Conservation (phyloP, 2,329 filamentous ascomycete genomes). For the Aphanoascus verrucosus region DNA sequence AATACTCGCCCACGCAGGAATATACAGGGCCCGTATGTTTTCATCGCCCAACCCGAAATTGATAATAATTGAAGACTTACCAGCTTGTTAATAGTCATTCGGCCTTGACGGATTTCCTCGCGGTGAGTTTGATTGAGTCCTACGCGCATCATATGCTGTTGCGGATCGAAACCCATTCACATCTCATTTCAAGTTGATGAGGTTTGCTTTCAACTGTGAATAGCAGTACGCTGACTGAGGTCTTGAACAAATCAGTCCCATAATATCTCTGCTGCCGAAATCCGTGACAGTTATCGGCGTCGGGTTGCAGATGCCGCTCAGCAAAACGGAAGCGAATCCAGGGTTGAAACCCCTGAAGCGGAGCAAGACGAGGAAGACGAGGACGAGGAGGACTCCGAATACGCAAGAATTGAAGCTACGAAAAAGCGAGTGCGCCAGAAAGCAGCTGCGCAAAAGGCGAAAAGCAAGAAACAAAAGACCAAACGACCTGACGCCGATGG, state of each 20-base stretch:
- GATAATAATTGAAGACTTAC: neutral
- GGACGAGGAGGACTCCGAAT: constrained; percentile 25
- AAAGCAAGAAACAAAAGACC: constrained; percentile 41
- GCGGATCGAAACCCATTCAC: too few relatives aligned
- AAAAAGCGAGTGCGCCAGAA: constrained; percentile 50
- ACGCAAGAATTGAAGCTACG: constrained; percentile 30
- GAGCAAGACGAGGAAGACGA: constrained; percentile 23
- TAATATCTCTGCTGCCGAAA: constrained; percentile 55
- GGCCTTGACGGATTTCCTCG: constrained; percentile 57
- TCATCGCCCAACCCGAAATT: neutral
- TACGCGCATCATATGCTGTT: too few relatives aligned
- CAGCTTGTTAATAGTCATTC: constrained; percentile 41
- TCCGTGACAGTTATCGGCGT: constrained; percentile 48
- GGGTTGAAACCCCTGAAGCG: constrained; percentile 17
- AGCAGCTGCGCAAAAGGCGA: constrained; percentile 32
- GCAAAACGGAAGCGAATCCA: constrained; percentile 24
- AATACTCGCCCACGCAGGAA: constrained; percentile 7
- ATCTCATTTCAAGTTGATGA: too few relatives aligned
- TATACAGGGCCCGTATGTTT: constrained; percentile 34
- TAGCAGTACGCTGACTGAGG: neutral
- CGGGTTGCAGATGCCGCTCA: constrained; percentile 42
- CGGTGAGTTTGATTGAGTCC: constrained; percentile 37
- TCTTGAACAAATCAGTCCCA: constrained; percentile 40
- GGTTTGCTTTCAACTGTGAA: too few relatives aligned
- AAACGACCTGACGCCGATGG: constrained; percentile 34